Percentiles rank a stretch among this genome's conserved stretches.
phyloP scores from a whole-genome alignment of 352 stramenopile species.

The Thraustochytrium sp. region DNA sequence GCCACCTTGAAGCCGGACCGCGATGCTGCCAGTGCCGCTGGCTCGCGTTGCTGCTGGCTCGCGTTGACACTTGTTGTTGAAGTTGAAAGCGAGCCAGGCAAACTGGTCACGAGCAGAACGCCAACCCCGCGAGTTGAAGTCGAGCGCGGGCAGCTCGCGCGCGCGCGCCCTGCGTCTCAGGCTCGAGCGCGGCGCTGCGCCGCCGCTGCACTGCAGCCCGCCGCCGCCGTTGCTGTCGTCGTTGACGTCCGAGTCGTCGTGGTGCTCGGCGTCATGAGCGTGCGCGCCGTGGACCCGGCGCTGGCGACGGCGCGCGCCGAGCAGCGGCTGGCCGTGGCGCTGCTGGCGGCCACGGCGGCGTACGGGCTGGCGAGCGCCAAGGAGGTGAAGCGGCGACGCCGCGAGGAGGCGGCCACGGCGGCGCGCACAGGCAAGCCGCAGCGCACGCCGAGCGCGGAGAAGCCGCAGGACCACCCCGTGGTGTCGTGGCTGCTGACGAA shows the following conservation, averaged over 20 bases:
- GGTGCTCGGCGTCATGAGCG: not conserved
- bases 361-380: not conserved
- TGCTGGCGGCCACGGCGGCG: not conserved
- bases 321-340: not conserved
- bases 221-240: too few relatives aligned
- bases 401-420: not conserved
- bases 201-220: too few relatives aligned
- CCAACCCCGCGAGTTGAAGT: too few relatives aligned
- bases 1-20: not conserved
- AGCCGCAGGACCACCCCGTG: constrained; percentile 23
- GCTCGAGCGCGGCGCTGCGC: too few relatives aligned
- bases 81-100: too few relatives aligned
- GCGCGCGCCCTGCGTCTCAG: too few relatives aligned
- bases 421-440: not conserved
- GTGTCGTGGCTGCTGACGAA: constrained; percentile 15
- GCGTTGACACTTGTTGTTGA: too few relatives aligned
- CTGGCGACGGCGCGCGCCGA: not conserved
- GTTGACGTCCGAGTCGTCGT: too few relatives aligned
- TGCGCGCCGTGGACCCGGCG: not conserved
- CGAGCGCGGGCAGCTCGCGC: too few relatives aligned
- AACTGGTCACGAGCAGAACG: too few relatives aligned
- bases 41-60: too few relatives aligned
- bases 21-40: not conserved
- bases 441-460: not conserved
- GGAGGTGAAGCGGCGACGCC: not conserved